These are phyloP conservation scores for Aspergillus vadensis DNA, from an alignment of 2,329 filamentous ascomycete species.

Conservation along the genomic window DNA sequence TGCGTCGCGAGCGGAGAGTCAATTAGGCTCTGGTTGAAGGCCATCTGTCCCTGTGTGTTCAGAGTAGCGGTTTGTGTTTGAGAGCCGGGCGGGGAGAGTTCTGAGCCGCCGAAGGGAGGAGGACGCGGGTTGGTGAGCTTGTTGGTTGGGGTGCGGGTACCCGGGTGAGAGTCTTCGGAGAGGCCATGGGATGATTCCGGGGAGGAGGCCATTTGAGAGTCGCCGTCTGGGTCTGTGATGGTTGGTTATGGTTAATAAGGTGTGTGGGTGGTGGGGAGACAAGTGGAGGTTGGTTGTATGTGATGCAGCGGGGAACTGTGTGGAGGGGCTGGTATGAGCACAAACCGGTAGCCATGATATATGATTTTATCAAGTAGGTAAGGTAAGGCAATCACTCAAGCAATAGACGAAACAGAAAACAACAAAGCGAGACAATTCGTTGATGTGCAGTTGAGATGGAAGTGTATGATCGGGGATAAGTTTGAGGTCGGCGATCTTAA, in stretches of 20 bases:
- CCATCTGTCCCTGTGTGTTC: background rate
- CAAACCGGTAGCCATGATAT: slow-evolving; percentile 29
- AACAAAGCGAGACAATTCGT: too few species aligned
- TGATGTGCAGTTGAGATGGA: background rate
- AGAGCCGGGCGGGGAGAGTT: slow-evolving; percentile 59
- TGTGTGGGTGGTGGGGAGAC: background rate
- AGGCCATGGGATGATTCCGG: slow-evolving; percentile 39
- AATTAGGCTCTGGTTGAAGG: background rate
- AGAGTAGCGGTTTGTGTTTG: slow-evolving; percentile 35
- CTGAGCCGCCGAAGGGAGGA: slow-evolving; percentile 35
- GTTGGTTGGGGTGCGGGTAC: slow-evolving; percentile 48
- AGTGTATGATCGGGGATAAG: slow-evolving; percentile 4
- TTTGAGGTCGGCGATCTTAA: slow-evolving; percentile 8
- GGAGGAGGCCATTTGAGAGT: slow-evolving; percentile 59
- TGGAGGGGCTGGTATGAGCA: background rate
- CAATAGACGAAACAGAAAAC: too few species aligned
- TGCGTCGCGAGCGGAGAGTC: slow-evolving; percentile 2
- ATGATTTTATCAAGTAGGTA: too few species aligned
- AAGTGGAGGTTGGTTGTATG: background rate
- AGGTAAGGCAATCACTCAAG: too few species aligned
- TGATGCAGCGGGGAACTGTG: slow-evolving; percentile 2
- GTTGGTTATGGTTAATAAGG: background rate
- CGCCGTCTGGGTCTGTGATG: slow-evolving; percentile 53
- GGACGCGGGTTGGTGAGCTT: slow-evolving; percentile 24
- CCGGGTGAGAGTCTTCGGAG: slow-evolving; percentile 43